phyloP scores from a whole-genome alignment of 805 yeast genomes.

The Candida lessepsii region DNA sequence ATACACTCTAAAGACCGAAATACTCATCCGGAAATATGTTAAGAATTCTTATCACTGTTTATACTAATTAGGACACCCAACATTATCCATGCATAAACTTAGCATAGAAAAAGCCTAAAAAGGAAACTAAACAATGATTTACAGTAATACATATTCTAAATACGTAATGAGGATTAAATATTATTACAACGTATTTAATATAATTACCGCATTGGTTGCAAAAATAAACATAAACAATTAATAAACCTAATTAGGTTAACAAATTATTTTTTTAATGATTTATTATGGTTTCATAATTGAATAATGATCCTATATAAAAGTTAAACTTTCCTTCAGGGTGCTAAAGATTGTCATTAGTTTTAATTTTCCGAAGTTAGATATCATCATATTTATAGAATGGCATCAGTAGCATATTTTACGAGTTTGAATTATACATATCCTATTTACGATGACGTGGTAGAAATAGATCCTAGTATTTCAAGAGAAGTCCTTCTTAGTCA shows the following conservation, averaged over 20 bases:
- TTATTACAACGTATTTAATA: background rate
- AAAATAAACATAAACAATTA: slow-evolving; percentile 17
- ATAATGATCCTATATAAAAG: background rate
- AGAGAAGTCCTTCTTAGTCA: slow-evolving; percentile 19
- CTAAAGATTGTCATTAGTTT: background rate
- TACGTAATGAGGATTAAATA: background rate
- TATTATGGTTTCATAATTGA: background rate
- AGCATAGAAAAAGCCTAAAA: background rate
- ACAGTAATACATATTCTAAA: background rate
- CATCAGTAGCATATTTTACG: slow-evolving; percentile 12
- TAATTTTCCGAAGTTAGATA: too few relatives aligned
- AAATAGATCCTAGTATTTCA: slow-evolving; percentile 11
- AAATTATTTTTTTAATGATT: background rate
- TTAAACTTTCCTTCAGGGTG: background rate
- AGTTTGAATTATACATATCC: slow-evolving; percentile 17
- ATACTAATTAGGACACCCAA: background rate
- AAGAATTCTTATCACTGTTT: too few relatives aligned
- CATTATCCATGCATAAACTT: background rate
- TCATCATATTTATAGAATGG: slow-evolving; percentile 1
- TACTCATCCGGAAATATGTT: too few relatives aligned
- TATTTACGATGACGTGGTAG: slow-evolving; percentile 11
- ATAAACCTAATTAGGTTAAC: slow-evolving; percentile 12
- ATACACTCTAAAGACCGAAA: too few relatives aligned
- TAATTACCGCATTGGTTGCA: slow-evolving; percentile 9
- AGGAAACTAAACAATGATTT: background rate